Conservation (phyloP, 2,329 filamentous ascomycete species). For the Hypoxylon rubiginosum region DNA sequence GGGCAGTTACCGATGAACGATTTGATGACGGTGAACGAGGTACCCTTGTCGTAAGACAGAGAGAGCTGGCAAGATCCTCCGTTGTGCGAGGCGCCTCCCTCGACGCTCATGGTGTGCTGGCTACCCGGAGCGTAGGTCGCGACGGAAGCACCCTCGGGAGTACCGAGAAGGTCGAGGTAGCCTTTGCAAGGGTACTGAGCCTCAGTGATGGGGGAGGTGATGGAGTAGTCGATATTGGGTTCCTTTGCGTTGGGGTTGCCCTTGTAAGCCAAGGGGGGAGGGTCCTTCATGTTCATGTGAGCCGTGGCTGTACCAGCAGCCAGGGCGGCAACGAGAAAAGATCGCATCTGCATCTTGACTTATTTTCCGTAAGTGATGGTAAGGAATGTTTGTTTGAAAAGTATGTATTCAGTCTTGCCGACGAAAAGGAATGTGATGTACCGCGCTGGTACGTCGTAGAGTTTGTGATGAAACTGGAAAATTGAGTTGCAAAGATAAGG, state of each 20-base stretch:
- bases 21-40: conserved; percentile 73
- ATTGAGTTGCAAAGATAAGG: conserved; percentile 7
- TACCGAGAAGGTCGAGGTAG: conserved; percentile 63
- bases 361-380: conserved; percentile 29
- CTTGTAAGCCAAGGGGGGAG: conserved; percentile 67
- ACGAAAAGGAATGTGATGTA: conserved; percentile 38
- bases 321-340: conserved; percentile 56
- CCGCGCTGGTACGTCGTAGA: conserved; percentile 35
- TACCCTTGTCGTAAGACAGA: conserved; percentile 79
- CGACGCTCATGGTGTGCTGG: conserved; percentile 73
- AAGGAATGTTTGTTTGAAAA: conserved; percentile 19
- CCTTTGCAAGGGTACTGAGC: conserved; percentile 85
- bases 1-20: conserved; percentile 56
- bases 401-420: conserved; percentile 37
- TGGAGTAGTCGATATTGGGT: conserved; percentile 75
- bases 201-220: conserved; percentile 75
- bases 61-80: conserved; percentile 84
- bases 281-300: conserved; percentile 69
- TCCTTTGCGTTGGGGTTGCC: conserved; percentile 61
- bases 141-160: conserved; percentile 64
- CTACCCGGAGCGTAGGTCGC: conserved; percentile 74
- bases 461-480: conserved; percentile 19
- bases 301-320: conserved; percentile 61
- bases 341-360: conserved; percentile 58
- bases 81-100: conserved; percentile 72